phyloP scores from a whole-genome alignment of 1,139 yeast genomes.

The Scheffersomyces titani region DNA sequence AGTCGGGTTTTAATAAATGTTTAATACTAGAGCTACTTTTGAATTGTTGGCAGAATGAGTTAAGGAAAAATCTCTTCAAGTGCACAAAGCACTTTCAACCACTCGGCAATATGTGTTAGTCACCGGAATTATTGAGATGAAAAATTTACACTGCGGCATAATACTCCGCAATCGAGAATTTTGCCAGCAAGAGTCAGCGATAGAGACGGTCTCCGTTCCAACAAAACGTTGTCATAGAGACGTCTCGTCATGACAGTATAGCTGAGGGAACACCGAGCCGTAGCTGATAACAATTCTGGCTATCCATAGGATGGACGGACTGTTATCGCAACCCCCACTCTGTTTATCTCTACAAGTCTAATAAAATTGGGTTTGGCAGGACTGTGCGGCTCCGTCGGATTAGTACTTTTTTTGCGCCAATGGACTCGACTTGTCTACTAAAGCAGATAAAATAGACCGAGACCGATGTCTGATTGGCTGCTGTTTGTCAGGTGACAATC shows the following conservation, averaged over 20 bases:
- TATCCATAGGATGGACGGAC: no score
- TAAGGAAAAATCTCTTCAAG: not conserved
- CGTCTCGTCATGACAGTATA: not conserved
- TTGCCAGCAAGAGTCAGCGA: not conserved
- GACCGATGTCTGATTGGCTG: not conserved
- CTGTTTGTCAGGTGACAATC: not conserved
- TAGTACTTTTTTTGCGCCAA: not conserved
- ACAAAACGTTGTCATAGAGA: not conserved
- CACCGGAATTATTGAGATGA: not conserved
- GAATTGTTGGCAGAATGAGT: no score
- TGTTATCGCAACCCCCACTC: not conserved
- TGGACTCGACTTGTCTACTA: not conserved
- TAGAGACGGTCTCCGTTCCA: not conserved
- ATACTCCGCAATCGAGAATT: no score
- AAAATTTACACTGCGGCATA: no score
- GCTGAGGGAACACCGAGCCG: no score
- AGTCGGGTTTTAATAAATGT: no score
- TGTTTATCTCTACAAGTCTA: no score
- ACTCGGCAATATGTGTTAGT: not conserved
- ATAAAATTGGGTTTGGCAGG: not conserved
- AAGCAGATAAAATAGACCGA: not conserved
- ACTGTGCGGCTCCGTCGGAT: not conserved
- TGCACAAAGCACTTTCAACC: not conserved
- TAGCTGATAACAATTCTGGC: no score
- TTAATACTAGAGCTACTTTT: no score